Base-by-base conservation (phyloP, 1,284 basidiomycete genomes). In the Xerocomus amazonicus region DNA sequence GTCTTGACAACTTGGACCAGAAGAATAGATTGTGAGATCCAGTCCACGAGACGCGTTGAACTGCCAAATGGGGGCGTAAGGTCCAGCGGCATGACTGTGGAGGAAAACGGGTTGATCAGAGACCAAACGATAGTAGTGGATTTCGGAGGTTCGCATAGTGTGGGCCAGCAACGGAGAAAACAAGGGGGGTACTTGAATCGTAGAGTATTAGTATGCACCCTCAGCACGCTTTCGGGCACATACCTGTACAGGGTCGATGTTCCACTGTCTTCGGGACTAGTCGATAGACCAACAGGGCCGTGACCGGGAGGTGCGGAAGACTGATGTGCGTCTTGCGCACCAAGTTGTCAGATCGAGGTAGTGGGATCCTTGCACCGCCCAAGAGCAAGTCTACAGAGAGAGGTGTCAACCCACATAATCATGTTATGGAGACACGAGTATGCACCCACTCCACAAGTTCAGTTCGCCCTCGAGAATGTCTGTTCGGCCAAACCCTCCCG, bases 31-130 rank as follows among this genome's bases (percentile, higher is more conserved):
- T 0, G 73, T 76, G 43, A 90, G 68, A 41, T 74, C 70, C 16
- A 87, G 48, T 43, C 77, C 78, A 54, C 38, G 71, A 57, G 59
- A 54, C 2, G 40, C 19, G 19, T 23, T 23, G 6, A 63, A 14
- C 34, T 53, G 51, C 26, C 51, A 29, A 48, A 55, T 27, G 52
- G 67, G 54, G 9, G 85, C 64, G 56, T 84, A 92, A 1, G 92
- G 90, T 0, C 82, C 87, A 3, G 73, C 70, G 2, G 75, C 65
- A 64, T 95, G 92, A 0, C 83, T 79, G 61, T 94, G 92, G 2
- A 93, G 69, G 12, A 82, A 72, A 16, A 84, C 69, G 0, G 72
- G 70, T 28, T 68, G 71, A 17, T 65, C 55, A 12, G 64, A 48
- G 26, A 52, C 56, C 17, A 84, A 67, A 9, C 83, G 77, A 61